A percentile compares a stretch with the other conserved stretches of the same genome.
Conservation (phyloP, 164 flowering plant genomes). For the Magnolia sinica region DNA sequence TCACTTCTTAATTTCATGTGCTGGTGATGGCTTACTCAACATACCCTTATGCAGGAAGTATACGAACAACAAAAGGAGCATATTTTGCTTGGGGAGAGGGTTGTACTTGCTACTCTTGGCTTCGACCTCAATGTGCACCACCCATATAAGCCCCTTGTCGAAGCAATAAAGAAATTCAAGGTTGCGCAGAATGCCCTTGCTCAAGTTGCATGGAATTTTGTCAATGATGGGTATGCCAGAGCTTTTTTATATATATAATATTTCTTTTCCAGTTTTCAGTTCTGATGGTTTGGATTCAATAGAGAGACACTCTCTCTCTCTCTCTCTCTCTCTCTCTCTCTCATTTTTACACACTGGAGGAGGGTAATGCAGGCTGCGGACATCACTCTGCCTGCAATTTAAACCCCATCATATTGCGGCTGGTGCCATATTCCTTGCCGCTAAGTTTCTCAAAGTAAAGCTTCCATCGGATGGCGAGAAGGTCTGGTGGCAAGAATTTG, state of each 20-base stretch:
- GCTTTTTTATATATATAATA: background rate
- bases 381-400: conserved; percentile 89
- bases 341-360: conserved; percentile 24
- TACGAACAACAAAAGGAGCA: conserved; percentile 77
- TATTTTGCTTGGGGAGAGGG: conserved; percentile 70
- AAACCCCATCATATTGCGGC: conserved; percentile 87
- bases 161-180: conserved; percentile 79
- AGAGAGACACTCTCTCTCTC: background rate
- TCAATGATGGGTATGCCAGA: conserved; percentile 75
- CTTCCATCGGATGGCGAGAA: conserved; percentile 82
- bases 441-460: conserved; percentile 80
- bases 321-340: background rate
- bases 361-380: conserved; percentile 66
- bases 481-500: conserved; percentile 95
- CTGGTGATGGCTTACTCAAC: conserved; percentile 4
- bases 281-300: background rate
- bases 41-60: conserved; percentile 54
- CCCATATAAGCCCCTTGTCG: conserved; percentile 84
- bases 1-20: background rate
- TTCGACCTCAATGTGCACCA: conserved; percentile 81
- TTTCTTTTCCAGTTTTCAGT: conserved; percentile 1
- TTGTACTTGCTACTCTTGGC: conserved; percentile 81
- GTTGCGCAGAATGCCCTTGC: conserved; percentile 81
- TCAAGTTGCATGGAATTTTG: conserved; percentile 91
- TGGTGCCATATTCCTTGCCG: conserved; percentile 90